Base-by-base conservation (phyloP, 768 basidiomycete genomes). In the Dacryopinax primogenitus region DNA sequence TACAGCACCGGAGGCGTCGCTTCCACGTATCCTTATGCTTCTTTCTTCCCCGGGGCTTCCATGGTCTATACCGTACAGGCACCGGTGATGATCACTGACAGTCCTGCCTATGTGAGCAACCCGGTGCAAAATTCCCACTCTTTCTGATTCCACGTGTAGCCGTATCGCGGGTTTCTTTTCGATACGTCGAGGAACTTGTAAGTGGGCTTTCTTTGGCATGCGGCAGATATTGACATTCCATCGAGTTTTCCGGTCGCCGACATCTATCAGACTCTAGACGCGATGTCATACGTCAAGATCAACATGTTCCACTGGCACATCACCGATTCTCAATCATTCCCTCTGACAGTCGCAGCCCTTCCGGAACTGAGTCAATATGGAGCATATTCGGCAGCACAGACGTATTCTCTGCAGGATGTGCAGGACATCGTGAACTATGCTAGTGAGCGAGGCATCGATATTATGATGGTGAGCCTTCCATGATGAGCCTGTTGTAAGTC, bases 241-340 rank as follows among this genome's bases (percentile, higher is more conserved):
- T 6, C 4, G 65, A 86, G 84, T 73, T 86, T 84, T 73, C 78
- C 84, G 1, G 82, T 86, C 2, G 51, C 74, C 9, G 86, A 86
- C 70, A 84, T 88, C 71, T 78, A 83, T 70, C 79, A 85, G 66
- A 86, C 85, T 1, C 75, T 92, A 33, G 85, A 89, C 69, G 83
- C 86, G 1, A 89, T 90, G 87, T 84, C 83, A 68, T 82, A 82
- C 78, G 84, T 85, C 67, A 91, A 44, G 84, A 81, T 89, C 62
- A 90, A 85, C 73, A 83, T 82, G 1, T 82, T 92, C 69, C 88
- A 92, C 68, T 92, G 90, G 90, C 91, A 92, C 70, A 78, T 90
- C 65, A 84, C 84, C 36, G 91, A 93, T 74, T 83, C 84, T 63
- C 88, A 92, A 70, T 71, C 72, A 1, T 93, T 88, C 77, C 90